Evolutionary conservation across 129 eudicot species (phyloP), one percentile per base, ranked within the genome.

Genomic region (Chrysanthemum seticuspe): DNA sequence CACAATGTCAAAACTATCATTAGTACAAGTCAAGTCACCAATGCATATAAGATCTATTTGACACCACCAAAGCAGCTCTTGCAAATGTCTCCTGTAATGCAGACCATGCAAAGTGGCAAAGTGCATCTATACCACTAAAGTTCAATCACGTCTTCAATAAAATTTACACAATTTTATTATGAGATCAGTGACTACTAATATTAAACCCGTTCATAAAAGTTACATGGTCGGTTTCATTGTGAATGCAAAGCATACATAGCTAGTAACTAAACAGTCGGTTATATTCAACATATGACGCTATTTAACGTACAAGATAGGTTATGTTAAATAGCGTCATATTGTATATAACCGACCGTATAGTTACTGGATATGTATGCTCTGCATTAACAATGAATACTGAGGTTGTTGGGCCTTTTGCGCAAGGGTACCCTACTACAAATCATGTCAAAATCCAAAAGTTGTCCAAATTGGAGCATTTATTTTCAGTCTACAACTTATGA

Each of bases 81-180:
- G 23, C 72, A 67, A 67, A 49, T 67, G 72, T 49, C 59, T 50
- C 47, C 59, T 49, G 19, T 48, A 21, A 36, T 19, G 55, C 78
- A 52, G 78, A 64, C 65, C 36, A 34, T 9, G 8, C 40, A 52
- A 74, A 70, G 74, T 51, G 56, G n/a, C 6, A 34, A 34, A 62
- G 54, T 74, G 78, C 49, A 7, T 44, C 27, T 36, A 19, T 74
- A 12, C 64, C 72, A 65, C 72, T 74, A 34, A 62, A 34, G 78
- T 65, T 29, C 15, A 64, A 65, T 64, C 64, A 36, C 55, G 23
- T 51, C 12, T 63, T 73, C 51, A 47, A 47, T 3, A 59, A 44
- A 73, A 29, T 12, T n/a, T 11, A 62, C 78, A 49, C 31, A 62
- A 50, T 61, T 50, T 62, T 31, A 18, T 25, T 44, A 18, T 48